These are phyloP conservation scores for Penicillium simplicissimum DNA, from an alignment of 495 filamentous ascomycete genomes.

Conservation along the genomic window DNA sequence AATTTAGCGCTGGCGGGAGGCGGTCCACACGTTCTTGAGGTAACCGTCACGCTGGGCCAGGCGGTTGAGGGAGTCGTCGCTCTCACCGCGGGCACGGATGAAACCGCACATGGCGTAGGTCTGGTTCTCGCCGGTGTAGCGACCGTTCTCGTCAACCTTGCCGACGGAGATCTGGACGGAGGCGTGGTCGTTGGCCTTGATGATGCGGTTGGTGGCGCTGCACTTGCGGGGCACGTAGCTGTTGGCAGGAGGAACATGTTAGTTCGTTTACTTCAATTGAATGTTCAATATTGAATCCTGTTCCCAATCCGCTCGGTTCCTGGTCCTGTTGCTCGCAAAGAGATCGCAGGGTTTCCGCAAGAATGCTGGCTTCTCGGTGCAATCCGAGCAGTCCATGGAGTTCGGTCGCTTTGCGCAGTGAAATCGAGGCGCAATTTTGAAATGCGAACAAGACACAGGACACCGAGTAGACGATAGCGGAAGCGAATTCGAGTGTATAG, in stretches of 20 bases:
- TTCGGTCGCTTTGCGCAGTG: conserved; percentile 9
- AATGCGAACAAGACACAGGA: conserved; percentile 24
- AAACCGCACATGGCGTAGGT: conserved; percentile 97
- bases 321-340: conserved; percentile 15
- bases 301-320: conserved; percentile 10
- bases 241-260: conserved; percentile 26
- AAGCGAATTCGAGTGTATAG: conserved; percentile 12
- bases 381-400: neutral
- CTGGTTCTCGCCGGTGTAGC: conserved; percentile 96
- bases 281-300: conserved; percentile 11
- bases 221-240: conserved; percentile 99
- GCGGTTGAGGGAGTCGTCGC: conserved; percentile 93
- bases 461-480: conserved; percentile 16
- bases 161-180: conserved; percentile 87
- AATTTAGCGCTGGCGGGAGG: conserved; percentile 65
- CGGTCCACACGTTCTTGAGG: conserved; percentile 94
- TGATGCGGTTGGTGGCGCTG: conserved; percentile 94
- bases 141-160: conserved; percentile 94
- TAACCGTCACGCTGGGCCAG: conserved; percentile 94
- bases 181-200: conserved; percentile 98
- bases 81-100: conserved; percentile 96
- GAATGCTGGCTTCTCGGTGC: neutral
- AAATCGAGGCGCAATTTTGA: conserved; percentile 13
- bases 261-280: conserved; percentile 11
- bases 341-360: neutral